phyloP scores from a whole-genome alignment of 202 grass and related monocot genomes.

The Cymbopogon flexuosus region DNA sequence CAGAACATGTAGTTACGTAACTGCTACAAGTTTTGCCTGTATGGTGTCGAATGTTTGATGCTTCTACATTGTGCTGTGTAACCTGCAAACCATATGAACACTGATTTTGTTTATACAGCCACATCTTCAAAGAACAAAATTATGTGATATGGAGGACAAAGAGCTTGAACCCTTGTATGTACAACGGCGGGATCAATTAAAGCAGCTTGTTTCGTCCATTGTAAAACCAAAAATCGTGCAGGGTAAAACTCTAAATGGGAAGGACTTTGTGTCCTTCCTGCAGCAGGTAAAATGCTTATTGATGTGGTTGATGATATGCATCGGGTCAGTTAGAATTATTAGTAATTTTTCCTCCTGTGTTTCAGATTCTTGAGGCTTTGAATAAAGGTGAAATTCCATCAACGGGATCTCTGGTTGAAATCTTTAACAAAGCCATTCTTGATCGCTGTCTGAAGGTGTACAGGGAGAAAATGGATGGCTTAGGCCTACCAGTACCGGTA shows the following conservation, averaged over 20 bases:
- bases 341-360: conserved; percentile 1
- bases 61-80: conserved; percentile 4
- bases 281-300: conserved; percentile 61
- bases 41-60: not conserved
- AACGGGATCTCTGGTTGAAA: conserved; percentile 86
- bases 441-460: conserved; percentile 85
- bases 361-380: conserved; percentile 96
- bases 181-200: conserved; percentile 71
- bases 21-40: not conserved
- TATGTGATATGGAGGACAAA: conserved; percentile 86
- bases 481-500: conserved; percentile 66
- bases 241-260: conserved; percentile 79
- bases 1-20: not conserved
- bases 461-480: conserved; percentile 55
- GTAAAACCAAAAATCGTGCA: conserved; percentile 81
- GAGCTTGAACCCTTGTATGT: conserved; percentile 78
- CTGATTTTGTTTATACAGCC: conserved; percentile 51
- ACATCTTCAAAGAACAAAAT: conserved; percentile 98
- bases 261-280: conserved; percentile 85
- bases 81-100: not conserved
- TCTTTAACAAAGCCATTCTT: conserved; percentile 95
- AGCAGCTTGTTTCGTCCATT: conserved; percentile 77
- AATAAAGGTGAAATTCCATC: conserved; percentile 99
- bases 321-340: not conserved
- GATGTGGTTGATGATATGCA: not conserved